Percentiles rank a stretch among this genome's conserved stretches.
Conservation (phyloP, 2,329 filamentous ascomycete genomes). For the Penicillium digitatum region DNA sequence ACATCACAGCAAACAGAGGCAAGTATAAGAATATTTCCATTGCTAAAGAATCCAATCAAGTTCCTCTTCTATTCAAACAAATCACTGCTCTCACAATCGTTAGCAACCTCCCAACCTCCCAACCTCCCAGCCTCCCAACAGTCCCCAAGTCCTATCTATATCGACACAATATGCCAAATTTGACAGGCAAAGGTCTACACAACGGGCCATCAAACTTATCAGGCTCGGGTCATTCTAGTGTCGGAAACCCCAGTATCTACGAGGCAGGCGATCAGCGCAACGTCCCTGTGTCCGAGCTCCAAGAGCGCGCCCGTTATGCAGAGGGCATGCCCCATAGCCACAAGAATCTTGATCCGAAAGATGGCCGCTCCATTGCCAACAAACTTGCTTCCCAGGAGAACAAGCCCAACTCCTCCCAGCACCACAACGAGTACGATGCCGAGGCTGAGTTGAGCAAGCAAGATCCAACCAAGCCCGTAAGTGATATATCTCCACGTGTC, state of each 20-base stretch:
- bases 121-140: neutral
- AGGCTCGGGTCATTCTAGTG: constrained; percentile 55
- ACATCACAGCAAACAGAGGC: constrained; percentile 21
- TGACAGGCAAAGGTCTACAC: too few relatives aligned
- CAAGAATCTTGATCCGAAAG: constrained; percentile 62
- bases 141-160: neutral
- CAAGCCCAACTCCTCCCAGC: constrained; percentile 26
- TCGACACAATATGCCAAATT: constrained; percentile 15
- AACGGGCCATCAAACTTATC: neutral
- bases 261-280: constrained; percentile 75
- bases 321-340: constrained; percentile 71
- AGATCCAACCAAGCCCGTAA: constrained; percentile 43
- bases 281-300: constrained; percentile 50
- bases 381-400: constrained; percentile 37
- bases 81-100: neutral
- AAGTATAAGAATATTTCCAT: constrained; percentile 20
- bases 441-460: constrained; percentile 40
- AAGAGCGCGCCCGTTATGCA: constrained; percentile 60
- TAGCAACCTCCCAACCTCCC: neutral
- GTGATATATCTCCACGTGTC: constrained; percentile 8
- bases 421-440: constrained; percentile 28
- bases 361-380: constrained; percentile 46
- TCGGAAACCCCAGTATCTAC: constrained; percentile 64
- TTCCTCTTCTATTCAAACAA: neutral
- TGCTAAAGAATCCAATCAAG: neutral